phyloP scores from a whole-genome alignment of 441 rosid species.

The Croton setiger region DNA sequence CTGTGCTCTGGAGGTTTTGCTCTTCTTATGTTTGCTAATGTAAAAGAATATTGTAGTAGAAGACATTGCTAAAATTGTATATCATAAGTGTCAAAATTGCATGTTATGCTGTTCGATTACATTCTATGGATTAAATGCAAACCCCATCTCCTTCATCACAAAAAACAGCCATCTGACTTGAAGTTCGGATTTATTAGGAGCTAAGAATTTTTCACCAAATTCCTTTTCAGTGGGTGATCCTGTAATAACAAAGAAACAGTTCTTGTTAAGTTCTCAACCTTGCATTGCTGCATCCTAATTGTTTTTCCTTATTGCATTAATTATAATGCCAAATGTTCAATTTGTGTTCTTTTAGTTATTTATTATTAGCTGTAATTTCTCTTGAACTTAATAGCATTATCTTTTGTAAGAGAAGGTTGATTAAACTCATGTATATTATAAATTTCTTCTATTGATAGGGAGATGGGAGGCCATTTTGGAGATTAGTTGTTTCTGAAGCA shows the following conservation, averaged over 20 bases:
- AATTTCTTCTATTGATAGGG: slow-evolving; percentile 45
- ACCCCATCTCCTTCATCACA: not conserved
- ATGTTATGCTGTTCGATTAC: not conserved
- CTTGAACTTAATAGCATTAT: not conserved
- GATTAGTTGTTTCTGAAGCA: slow-evolving; percentile 75
- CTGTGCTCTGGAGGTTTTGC: not conserved
- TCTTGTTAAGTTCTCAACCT: not conserved
- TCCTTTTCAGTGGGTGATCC: not conserved
- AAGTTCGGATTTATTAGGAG: not conserved
- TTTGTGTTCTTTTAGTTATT: not conserved
- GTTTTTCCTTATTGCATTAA: not conserved
- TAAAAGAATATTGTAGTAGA: not conserved
- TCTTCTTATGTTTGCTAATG: not conserved
- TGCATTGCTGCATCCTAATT: not conserved
- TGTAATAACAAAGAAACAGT: not conserved
- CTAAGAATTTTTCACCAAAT: not conserved
- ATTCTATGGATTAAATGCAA: not conserved
- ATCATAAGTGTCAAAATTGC: not conserved
- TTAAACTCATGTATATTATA: slow-evolving; percentile 9
- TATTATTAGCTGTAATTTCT: not conserved
- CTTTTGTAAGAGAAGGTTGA: slow-evolving; percentile 1
- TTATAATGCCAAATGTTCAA: not conserved
- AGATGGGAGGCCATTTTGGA: slow-evolving; percentile 96
- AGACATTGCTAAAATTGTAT: not conserved
- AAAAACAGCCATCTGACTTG: not conserved